Conservation (phyloP, 805 yeast genomes). For the Saccharomycopsis fermentans region DNA sequence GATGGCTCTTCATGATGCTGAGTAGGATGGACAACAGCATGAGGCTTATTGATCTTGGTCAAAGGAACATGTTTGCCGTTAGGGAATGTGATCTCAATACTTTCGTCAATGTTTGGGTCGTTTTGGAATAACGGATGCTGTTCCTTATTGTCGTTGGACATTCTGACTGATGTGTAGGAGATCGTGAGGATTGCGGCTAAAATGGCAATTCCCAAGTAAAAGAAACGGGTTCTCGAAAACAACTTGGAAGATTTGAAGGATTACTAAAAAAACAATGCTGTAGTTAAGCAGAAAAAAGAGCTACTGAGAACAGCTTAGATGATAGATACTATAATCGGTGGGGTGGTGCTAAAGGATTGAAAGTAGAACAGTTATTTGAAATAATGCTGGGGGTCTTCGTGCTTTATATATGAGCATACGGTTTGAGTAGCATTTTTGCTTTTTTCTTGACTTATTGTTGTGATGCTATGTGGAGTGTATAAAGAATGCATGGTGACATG, state of each 20-base stretch:
- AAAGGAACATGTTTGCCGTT: constrained; percentile 15
- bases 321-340: no score
- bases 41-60: constrained; percentile 10
- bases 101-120: constrained; percentile 8
- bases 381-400: no score
- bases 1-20: not conserved
- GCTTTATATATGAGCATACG: no score
- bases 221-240: not conserved
- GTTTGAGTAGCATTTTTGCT: no score
- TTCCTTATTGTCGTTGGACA: not conserved
- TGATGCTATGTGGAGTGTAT: not conserved
- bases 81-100: constrained; percentile 8
- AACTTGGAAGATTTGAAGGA: not conserved
- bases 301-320: no score
- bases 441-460: not conserved
- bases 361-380: no score
- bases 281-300: not conserved
- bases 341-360: no score
- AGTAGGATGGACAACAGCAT: constrained; percentile 12
- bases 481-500: not conserved
- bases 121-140: constrained; percentile 4
- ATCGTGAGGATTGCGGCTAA: not conserved
- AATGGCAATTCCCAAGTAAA: not conserved
- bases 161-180: not conserved
- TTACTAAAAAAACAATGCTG: not conserved